Evolutionary conservation across 306 rosid species (phyloP).

Genomic region (Cucumis cinereus): DNA sequence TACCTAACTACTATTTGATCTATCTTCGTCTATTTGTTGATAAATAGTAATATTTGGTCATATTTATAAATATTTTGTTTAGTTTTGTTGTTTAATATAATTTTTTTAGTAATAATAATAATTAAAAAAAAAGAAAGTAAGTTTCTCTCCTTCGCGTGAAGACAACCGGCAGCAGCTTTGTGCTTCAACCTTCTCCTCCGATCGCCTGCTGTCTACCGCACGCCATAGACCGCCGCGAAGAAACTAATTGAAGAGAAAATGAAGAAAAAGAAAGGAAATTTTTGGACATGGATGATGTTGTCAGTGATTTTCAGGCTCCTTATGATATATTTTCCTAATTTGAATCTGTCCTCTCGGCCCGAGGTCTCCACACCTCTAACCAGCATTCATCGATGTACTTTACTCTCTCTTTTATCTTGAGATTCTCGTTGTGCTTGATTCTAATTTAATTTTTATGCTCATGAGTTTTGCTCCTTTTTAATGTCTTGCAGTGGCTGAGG

Average conservation of each 20-base stretch:
- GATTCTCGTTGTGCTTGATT: not conserved
- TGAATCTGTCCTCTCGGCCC: constrained; percentile 81
- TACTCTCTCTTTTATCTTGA: constrained; percentile 12
- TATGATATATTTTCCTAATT: constrained; percentile 61
- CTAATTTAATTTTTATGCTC: not conserved
- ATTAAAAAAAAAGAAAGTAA: too few species aligned
- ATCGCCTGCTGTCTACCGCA: too few species aligned
- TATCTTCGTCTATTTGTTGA: too few species aligned
- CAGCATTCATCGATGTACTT: constrained; percentile 65
- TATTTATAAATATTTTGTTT: too few species aligned
- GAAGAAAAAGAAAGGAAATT: constrained; percentile 27
- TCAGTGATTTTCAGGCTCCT: constrained; percentile 58
- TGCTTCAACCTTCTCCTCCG: too few species aligned
- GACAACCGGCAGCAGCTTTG: too few species aligned
- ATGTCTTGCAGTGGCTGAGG: constrained; percentile 62
- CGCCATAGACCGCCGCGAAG: not conserved
- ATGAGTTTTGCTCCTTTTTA: not conserved
- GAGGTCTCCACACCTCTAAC: constrained; percentile 93
- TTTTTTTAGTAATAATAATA: too few species aligned
- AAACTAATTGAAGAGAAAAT: not conserved
- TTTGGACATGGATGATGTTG: constrained; percentile 61
- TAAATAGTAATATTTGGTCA: too few species aligned
- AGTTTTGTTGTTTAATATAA: too few species aligned
- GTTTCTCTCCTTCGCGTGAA: too few species aligned
- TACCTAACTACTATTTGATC: too few species aligned